Base-by-base conservation (phyloP, 140 eudicot genomes). In the Anethum foeniculum region DNA sequence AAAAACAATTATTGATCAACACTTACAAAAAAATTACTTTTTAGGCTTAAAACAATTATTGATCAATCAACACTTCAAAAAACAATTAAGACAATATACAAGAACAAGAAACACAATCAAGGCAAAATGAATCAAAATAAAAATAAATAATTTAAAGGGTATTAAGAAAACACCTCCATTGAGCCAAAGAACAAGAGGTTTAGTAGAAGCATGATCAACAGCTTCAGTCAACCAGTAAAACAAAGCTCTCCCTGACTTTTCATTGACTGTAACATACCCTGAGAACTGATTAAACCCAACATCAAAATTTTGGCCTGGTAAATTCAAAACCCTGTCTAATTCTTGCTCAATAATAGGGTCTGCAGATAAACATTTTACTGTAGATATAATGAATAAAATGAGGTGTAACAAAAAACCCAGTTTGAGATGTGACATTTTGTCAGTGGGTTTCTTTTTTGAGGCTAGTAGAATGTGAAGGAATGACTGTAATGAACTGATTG, bases 161-260 rank as follows among this genome's bases (percentile, higher is more conserved):
- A 11, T 27, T 23, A 27, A 67, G 73, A 32, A 32, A 67, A 4
- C 43, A 67, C 74, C 74, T 67, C 74, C 74, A 86, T 88, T 88
- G 85, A 91, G 97, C 98, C 98, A 91, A 75, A 93, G 93, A 81
- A 93, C 88, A 76, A 93, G 86, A 67, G 98, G 98, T 75, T 91
- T 93, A 15, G 93, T 84, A 86, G 93, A 87, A 81, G 98, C 96
- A 49, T 91, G 90, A 23, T 90, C 86, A 75, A 77, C 86, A 81
- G 98, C 96, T 51, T 93, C 97, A 30, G 89, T 85, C 56, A 93
- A 82, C 98, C 98, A 93, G 69, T 93, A 93, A 65, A 93, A 93
- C 25, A 93, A 79, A 25, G 92, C 84, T 84, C 97, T 93, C 23
- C 96, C 96, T 78, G 85, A 80, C 23, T 68, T 68, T 15, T 68